A percentile compares a stretch with the other conserved stretches of the same genome.
These are phyloP conservation scores for Cyberlindnera amylophila DNA, from an alignment of 805 yeast genomes.

Conservation along the genomic window DNA sequence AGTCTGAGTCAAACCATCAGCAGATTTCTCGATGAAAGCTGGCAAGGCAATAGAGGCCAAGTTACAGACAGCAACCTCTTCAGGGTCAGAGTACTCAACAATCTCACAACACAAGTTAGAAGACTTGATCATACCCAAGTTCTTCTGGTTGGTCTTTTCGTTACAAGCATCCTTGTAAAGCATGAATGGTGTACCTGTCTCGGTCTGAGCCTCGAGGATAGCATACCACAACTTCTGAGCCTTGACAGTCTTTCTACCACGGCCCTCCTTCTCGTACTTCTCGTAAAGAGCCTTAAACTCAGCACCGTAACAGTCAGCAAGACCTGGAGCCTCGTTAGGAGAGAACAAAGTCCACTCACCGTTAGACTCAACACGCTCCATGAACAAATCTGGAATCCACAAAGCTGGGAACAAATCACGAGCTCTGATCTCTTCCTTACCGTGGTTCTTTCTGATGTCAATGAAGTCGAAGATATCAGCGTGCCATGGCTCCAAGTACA, in stretches of 20 bases:
- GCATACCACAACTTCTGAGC: conserved; percentile 95
- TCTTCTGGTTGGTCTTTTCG: conserved; percentile 82
- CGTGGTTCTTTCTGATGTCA: conserved; percentile 89
- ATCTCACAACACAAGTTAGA: conserved; percentile 95
- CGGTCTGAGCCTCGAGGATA: conserved; percentile 88
- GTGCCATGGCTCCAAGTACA: conserved; percentile 97
- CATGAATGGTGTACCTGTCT: conserved; percentile 96
- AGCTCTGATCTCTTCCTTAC: conserved; percentile 91
- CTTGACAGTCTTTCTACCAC: conserved; percentile 59
- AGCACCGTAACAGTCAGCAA: conserved; percentile 79
- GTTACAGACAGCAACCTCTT: conserved; percentile 95
- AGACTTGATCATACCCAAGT: conserved; percentile 88
- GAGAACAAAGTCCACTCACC: conserved; percentile 87
- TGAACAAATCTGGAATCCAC: conserved; percentile 94
- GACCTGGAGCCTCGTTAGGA: conserved; percentile 85
- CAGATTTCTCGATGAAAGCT: conserved; percentile 51
- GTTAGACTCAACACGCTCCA: conserved; percentile 80
- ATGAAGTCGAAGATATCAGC: conserved; percentile 84
- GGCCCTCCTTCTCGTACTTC: conserved; percentile 67
- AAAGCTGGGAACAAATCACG: conserved; percentile 90
- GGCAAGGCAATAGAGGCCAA: conserved; percentile 91
- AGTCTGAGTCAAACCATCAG: conserved; percentile 43
- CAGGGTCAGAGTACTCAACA: conserved; percentile 84
- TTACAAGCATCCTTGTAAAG: conserved; percentile 93
- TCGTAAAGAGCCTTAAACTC: conserved; percentile 73